A percentile compares a stretch with the other conserved stretches of the same genome.
Evolutionary conservation across 1,284 basidiomycete species (phyloP).

Genomic region (Porodaedalea pini): DNA sequence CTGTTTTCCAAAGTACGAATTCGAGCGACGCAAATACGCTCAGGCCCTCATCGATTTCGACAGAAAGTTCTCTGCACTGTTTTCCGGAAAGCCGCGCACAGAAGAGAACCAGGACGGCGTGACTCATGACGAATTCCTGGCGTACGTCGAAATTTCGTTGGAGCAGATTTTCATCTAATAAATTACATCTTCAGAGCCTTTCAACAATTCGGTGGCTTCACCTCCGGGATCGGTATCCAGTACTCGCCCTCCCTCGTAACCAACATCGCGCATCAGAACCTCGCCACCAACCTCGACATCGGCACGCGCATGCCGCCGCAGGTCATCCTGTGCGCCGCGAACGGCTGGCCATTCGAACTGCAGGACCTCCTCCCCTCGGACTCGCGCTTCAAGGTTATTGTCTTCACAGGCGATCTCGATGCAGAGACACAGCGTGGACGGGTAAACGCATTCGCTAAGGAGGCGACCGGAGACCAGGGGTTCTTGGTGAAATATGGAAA

Average conservation of each 20-base stretch:
- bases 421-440: conserved; percentile 35
- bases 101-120: conserved; percentile 57
- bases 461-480: conserved; percentile 36
- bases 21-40: conserved; percentile 70
- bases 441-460: conserved; percentile 42
- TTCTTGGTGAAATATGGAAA: conserved; percentile 38
- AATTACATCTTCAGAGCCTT: conserved; percentile 42
- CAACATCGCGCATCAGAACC: conserved; percentile 39
- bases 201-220: conserved; percentile 56
- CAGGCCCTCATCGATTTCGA: conserved; percentile 82
- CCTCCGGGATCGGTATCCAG: conserved; percentile 62
- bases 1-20: conserved; percentile 51
- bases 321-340: conserved; percentile 58
- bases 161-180: background rate
- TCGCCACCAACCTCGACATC: conserved; percentile 46
- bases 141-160: conserved; percentile 34
- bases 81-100: conserved; percentile 71
- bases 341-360: conserved; percentile 59
- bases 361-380: conserved; percentile 69
- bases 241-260: conserved; percentile 56
- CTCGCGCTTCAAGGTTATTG: conserved; percentile 67
- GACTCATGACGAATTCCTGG: conserved; percentile 61
- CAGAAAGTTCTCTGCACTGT: conserved; percentile 67
- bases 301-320: conserved; percentile 62
- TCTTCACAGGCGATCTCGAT: conserved; percentile 60